phyloP scores from a whole-genome alignment of 345 rosid genomes.

The Citrus cavaleriei region DNA sequence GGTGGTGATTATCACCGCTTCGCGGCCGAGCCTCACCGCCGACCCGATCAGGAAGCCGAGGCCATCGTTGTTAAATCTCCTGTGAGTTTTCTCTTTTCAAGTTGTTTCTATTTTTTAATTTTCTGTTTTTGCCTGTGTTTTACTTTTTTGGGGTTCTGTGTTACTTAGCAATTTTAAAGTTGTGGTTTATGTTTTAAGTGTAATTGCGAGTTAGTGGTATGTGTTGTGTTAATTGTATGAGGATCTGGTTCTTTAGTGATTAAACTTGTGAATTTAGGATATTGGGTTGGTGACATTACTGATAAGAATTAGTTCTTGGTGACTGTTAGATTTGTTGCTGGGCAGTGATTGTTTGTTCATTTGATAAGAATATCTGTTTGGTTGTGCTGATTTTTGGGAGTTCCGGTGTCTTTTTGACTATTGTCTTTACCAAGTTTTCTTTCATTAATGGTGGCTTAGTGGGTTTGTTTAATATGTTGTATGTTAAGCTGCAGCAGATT shows the following conservation, averaged over 20 bases:
- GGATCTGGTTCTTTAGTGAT: conserved; percentile 28
- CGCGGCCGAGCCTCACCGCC: conserved; percentile 36
- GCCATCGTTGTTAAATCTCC: conserved; percentile 59
- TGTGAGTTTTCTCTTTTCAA: conserved; percentile 33
- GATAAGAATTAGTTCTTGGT: not conserved
- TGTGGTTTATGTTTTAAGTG: not conserved
- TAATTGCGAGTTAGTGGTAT: not conserved
- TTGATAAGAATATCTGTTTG: conserved; percentile 5
- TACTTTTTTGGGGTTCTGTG: not conserved
- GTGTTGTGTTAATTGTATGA: conserved; percentile 14
- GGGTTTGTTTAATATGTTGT: not conserved
- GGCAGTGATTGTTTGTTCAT: conserved; percentile 4
- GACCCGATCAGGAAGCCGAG: conserved; percentile 53
- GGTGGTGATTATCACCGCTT: conserved; percentile 76
- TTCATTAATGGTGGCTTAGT: not conserved
- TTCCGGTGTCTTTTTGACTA: not conserved
- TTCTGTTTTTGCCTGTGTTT: not conserved
- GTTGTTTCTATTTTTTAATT: not conserved
- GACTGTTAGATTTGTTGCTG: not conserved
- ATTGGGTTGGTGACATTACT: not conserved
- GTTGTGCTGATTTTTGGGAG: not conserved
- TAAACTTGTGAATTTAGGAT: not conserved
- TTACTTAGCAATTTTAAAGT: not conserved
- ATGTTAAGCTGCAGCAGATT: not conserved
- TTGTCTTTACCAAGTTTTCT: not conserved